Conservation (phyloP, 2,329 filamentous ascomycete species). For the Akanthomyces muscarius region DNA sequence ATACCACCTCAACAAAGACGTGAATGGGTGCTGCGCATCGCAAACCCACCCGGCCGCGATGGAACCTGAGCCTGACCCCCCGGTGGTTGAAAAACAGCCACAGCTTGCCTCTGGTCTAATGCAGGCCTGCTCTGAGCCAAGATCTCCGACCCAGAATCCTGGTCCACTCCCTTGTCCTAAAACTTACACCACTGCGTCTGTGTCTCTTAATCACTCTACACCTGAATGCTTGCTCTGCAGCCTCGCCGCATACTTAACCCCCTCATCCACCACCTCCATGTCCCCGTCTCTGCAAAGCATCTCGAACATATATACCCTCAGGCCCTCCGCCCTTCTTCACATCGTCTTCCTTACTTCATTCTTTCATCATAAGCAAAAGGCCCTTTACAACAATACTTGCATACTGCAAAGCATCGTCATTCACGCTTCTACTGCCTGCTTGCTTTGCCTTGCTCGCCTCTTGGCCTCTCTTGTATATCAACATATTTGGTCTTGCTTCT, state of each 20-base stretch:
- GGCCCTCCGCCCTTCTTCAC: constrained; percentile 14
- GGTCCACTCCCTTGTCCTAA: constrained; percentile 17
- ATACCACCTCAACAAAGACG: constrained; percentile 16
- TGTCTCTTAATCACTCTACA: constrained; percentile 7
- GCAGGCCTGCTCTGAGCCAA: constrained; percentile 18
- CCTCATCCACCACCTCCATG: constrained; percentile 12
- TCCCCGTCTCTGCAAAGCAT: not conserved
- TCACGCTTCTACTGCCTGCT: not conserved
- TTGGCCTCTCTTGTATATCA: constrained; percentile 5
- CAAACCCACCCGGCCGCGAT: constrained; percentile 14
- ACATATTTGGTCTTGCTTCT: constrained; percentile 10
- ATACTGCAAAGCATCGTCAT: constrained; percentile 3
- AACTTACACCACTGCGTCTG: constrained; percentile 11
- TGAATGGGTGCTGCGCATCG: not conserved
- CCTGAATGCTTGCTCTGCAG: constrained; percentile 9
- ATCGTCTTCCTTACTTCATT: constrained; percentile 3
- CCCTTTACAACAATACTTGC: not conserved
- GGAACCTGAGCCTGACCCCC: constrained; percentile 14
- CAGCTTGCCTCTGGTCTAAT: constrained; percentile 15
- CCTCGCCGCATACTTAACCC: constrained; percentile 18
- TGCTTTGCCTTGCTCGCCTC: constrained; percentile 3
- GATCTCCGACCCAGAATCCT: constrained; percentile 18
- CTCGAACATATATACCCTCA: constrained; percentile 18
- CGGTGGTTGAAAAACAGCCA: constrained; percentile 5
- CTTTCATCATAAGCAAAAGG: not conserved